These are phyloP conservation scores for Populus davidiana DNA, from an alignment of 345 rosid species.

Conservation along the genomic window DNA sequence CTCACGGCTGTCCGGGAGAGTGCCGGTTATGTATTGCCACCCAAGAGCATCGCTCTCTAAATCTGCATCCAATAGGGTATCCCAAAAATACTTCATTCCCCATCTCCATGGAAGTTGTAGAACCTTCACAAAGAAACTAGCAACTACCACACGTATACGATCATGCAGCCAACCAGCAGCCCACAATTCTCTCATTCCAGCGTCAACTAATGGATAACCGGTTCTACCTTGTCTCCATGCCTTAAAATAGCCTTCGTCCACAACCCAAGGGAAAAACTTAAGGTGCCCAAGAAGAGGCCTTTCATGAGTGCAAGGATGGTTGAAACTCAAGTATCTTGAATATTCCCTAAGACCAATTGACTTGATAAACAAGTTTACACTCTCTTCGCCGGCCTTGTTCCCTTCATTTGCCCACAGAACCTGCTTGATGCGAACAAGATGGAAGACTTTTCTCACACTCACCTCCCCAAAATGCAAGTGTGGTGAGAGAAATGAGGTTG, in stretches of 20 bases:
- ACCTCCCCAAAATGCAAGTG: slow-evolving; percentile 98
- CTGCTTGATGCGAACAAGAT: slow-evolving; percentile 88
- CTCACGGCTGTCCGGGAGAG: slow-evolving; percentile 90
- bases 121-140: slow-evolving; percentile 97
- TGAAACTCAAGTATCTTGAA: slow-evolving; percentile 87
- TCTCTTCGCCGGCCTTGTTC: slow-evolving; percentile 84
- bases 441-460: slow-evolving; percentile 92
- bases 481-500: slow-evolving; percentile 94
- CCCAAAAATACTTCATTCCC: slow-evolving; percentile 99
- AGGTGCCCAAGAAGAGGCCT: slow-evolving; percentile 92
- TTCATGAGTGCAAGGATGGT: slow-evolving; percentile 93
- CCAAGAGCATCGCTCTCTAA: slow-evolving; percentile 97
- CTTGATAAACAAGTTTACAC: slow-evolving; percentile 86
- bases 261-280: slow-evolving; percentile 90
- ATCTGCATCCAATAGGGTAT: slow-evolving; percentile 93
- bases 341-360: slow-evolving; percentile 96
- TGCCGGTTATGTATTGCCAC: slow-evolving; percentile 97
- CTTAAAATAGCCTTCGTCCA: slow-evolving; percentile 81
- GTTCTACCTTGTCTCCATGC: slow-evolving; percentile 99
- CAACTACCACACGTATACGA: slow-evolving; percentile 91
- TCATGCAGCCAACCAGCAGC: slow-evolving; percentile 97
- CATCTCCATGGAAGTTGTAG: slow-evolving; percentile 97
- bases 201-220: slow-evolving; percentile 96
- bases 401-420: slow-evolving; percentile 95
- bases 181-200: slow-evolving; percentile 99